phyloP scores from a whole-genome alignment of 495 filamentous ascomycete species.

The Apodospora peruviana region DNA sequence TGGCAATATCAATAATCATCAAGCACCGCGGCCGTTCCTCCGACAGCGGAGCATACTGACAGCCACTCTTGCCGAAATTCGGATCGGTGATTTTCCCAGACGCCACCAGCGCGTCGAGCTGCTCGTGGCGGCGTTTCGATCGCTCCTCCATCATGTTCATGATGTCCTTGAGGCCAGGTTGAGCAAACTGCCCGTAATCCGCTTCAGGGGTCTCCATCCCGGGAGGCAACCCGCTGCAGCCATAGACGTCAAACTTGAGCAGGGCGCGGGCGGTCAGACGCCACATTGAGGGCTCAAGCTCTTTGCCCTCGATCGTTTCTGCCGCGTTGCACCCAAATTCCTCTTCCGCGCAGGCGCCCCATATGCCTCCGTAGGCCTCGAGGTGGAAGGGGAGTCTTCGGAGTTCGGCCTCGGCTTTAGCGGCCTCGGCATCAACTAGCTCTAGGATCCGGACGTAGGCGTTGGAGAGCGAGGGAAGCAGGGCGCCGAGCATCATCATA shows the following conservation, averaged over 20 bases:
- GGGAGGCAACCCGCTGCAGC: conserved; percentile 22
- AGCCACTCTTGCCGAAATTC: conserved; percentile 6
- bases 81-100: conserved; percentile 17
- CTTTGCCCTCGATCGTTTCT: conserved; percentile 18
- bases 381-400: conserved; percentile 39
- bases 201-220: neutral
- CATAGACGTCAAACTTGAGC: conserved; percentile 48
- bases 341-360: conserved; percentile 19
- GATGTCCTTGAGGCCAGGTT: conserved; percentile 44
- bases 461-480: conserved; percentile 58
- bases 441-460: conserved; percentile 45
- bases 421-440: conserved; percentile 39
- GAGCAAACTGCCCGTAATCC: neutral
- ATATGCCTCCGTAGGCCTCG: conserved; percentile 40
- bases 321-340: conserved; percentile 15
- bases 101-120: conserved; percentile 30
- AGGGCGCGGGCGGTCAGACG: conserved; percentile 44
- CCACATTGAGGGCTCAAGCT: conserved; percentile 45
- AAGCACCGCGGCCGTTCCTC: conserved; percentile 33
- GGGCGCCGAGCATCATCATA: conserved; percentile 60
- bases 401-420: conserved; percentile 29
- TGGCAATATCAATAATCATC: conserved; percentile 45
- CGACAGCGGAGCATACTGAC: neutral
- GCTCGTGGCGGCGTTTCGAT: conserved; percentile 31
- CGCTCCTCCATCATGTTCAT: conserved; percentile 45